Evolutionary conservation across 202 grass and related monocot genomes (phyloP), one percentile per base, ranked within the genome.

Genomic region (Saccharum hybrid): DNA sequence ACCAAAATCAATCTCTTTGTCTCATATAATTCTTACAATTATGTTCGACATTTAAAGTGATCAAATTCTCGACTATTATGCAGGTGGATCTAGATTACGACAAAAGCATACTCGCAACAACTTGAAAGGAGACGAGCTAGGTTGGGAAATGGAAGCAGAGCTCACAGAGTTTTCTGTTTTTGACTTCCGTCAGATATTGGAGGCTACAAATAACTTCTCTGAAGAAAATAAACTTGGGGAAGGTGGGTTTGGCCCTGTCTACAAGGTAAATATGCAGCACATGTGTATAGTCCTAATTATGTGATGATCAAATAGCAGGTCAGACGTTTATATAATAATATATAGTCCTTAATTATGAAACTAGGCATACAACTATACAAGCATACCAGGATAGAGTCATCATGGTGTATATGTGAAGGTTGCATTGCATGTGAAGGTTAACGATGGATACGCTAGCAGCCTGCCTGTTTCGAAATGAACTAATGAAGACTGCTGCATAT

Each of bases 191-290:
- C 77, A 83, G 63, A 68, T 92, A 64, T 16, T 78, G 13, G 49
- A 61, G 77, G 90, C 90, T 0, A 92, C 90, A 22, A 14, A 4
- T 18, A 89, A 92, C 39, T 92, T 92, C 10, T 84, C 76, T 0
- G 87, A 87, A 21, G 80, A 81, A 83, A 92, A 89, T 51, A 92
- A 86, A 69, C 87, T 92, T 40, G 90, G 90, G 13, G 64, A 89
- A 87, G 90, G 90, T 33, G 90, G 90, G 16, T 89, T 92, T 80
- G 90, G 90, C 52, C 80, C 80, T 37, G 90, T 92, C 38, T 92
- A 89, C 19, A 89, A 92, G 90, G 90, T 92, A 26, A 3, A 77
- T 13, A 31, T 12, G 15, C 6, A 71, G 14, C 1, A 16, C 42
- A 6, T 26, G 61, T 51, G 14, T 56, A 19, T 31, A 79, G 19